phyloP scores from a whole-genome alignment of 2,329 filamentous ascomycete genomes.

The Neoascochyta sp. region DNA sequence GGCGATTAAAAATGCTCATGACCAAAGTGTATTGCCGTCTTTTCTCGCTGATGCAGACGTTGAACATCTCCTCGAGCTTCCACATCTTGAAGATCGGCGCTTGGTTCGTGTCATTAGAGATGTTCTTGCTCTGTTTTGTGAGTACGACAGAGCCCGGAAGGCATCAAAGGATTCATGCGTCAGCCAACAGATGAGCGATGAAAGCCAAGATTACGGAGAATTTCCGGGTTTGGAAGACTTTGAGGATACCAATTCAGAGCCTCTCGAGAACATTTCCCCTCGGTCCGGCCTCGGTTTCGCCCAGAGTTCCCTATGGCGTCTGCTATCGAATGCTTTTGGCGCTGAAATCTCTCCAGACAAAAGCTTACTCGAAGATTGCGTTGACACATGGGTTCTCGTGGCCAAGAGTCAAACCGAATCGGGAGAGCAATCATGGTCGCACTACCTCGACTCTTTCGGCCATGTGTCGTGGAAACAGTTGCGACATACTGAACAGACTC shows the following conservation, averaged over 20 bases:
- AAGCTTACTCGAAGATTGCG: constrained; percentile 47
- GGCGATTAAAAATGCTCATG: constrained; percentile 44
- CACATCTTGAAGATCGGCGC: constrained; percentile 47
- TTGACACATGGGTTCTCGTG: constrained; percentile 55
- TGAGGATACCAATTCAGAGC: constrained; percentile 34
- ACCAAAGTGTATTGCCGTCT: constrained; percentile 40
- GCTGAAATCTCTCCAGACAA: constrained; percentile 55
- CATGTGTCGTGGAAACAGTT: constrained; percentile 49
- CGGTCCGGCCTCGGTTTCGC: constrained; percentile 39
- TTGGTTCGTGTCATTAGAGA: constrained; percentile 48
- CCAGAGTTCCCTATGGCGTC: constrained; percentile 49
- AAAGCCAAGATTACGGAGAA: constrained; percentile 63
- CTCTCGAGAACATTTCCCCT: constrained; percentile 1
- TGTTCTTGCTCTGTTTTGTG: constrained; percentile 47
- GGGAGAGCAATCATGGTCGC: constrained; percentile 50
- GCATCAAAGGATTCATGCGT: constrained; percentile 13
- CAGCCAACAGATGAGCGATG: constrained; percentile 47
- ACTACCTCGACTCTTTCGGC: constrained; percentile 54
- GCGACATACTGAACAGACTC: constrained; percentile 44
- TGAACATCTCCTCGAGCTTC: constrained; percentile 49
- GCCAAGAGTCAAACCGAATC: constrained; percentile 47
- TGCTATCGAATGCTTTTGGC: constrained; percentile 61
- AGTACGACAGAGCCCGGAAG: constrained; percentile 33
- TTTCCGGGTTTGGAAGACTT: constrained; percentile 53
- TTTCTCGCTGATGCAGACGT: constrained; percentile 46